Conservation (phyloP, 257 asterid genomes). For the Nicotiana undulata region DNA sequence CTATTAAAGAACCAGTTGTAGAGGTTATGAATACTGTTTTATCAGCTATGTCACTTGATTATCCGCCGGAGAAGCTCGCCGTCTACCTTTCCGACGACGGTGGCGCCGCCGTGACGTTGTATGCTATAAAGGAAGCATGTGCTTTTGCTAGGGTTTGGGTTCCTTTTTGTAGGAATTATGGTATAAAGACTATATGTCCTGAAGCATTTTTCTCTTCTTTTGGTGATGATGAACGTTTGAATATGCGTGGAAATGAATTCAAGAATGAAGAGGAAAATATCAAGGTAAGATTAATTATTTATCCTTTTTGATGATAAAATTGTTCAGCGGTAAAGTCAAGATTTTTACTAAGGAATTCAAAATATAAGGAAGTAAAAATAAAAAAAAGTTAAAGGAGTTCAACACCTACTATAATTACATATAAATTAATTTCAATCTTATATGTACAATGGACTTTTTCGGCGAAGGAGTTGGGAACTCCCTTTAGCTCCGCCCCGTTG, state of each 20-base stretch:
- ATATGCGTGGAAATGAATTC: conserved; percentile 33
- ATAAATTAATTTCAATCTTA: too few relatives aligned
- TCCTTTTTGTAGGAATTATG: conserved; percentile 60
- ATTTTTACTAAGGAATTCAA: too few relatives aligned
- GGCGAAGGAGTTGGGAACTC: too few relatives aligned
- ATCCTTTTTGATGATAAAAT: neutral
- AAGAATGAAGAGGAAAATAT: conserved; percentile 36
- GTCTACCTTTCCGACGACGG: conserved; percentile 78
- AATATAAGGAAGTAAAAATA: too few relatives aligned
- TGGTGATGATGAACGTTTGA: conserved; percentile 42
- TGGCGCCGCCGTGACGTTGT: conserved; percentile 63
- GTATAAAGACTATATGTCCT: conserved; percentile 54
- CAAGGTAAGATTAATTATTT: conserved; percentile 28
- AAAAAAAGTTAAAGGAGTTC: too few relatives aligned
- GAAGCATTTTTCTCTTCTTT: conserved; percentile 56
- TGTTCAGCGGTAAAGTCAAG: too few relatives aligned
- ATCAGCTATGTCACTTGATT: conserved; percentile 74
- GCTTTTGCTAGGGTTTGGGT: conserved; percentile 52
- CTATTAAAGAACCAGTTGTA: conserved; percentile 66
- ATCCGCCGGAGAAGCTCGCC: conserved; percentile 61
- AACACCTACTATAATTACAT: too few relatives aligned
- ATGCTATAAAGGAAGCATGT: conserved; percentile 54
- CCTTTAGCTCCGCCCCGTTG: too few relatives aligned
- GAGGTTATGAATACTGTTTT: conserved; percentile 81
- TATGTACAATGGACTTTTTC: too few relatives aligned